phyloP scores from a whole-genome alignment of 495 filamentous ascomycete genomes.

The Endocarpon pusillum region DNA sequence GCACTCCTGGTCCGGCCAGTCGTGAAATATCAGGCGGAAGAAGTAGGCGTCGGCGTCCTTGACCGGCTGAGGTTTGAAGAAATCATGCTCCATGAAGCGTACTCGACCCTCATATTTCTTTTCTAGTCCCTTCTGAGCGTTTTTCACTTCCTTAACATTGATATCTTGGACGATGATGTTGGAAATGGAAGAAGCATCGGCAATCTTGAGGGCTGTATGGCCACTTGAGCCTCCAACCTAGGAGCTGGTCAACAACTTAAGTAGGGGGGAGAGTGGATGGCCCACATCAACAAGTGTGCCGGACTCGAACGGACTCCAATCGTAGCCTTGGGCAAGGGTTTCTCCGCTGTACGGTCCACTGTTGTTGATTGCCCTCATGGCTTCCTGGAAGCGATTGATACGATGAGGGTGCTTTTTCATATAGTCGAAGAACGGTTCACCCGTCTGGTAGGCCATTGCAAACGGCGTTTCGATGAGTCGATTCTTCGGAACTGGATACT shows the following conservation, averaged over 20 bases:
- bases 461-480: background rate
- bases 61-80: background rate
- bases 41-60: conserved; percentile 22
- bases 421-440: background rate
- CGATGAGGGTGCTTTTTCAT: background rate
- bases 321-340: background rate
- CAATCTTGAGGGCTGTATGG: background rate
- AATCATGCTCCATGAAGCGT: background rate
- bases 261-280: too few relatives aligned
- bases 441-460: background rate
- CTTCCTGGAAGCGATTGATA: background rate
- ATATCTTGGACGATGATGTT: conserved; percentile 3
- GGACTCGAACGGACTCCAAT: background rate
- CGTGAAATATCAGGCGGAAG: conserved; percentile 28
- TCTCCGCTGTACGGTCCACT: background rate
- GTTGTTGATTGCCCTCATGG: background rate
- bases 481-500: background rate
- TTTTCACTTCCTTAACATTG: background rate
- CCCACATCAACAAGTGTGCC: conserved; percentile 2
- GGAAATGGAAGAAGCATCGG: background rate
- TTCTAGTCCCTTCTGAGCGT: too few relatives aligned
- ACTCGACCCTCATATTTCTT: too few relatives aligned
- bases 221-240: conserved; percentile 1
- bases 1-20: conserved; percentile 27
- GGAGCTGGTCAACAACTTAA: too few relatives aligned